A percentile compares a stretch with the other conserved stretches of the same genome.
Conservation (phyloP, 2,329 filamentous ascomycete genomes). For the Verticillium nonalfalfae region DNA sequence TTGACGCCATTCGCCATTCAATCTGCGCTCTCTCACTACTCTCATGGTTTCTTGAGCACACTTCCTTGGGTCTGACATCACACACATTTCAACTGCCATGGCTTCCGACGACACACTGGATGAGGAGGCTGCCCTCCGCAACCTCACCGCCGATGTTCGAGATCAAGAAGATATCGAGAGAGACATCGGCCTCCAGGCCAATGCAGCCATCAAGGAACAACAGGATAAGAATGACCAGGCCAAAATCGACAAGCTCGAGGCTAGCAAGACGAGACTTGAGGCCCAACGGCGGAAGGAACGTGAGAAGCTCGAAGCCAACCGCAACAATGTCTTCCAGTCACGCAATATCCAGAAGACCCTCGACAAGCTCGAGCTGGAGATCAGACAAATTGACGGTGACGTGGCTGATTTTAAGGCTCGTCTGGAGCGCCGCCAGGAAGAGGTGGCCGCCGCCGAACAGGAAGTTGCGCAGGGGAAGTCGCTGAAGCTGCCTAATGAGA, state of each 20-base stretch:
- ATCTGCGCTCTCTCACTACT: too few species aligned
- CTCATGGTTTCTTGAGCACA: too few species aligned
- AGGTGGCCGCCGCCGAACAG: constrained; percentile 33
- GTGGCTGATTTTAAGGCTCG: constrained; percentile 74
- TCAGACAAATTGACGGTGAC: constrained; percentile 62
- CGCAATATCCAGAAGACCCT: constrained; percentile 41
- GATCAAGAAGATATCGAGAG: constrained; percentile 88
- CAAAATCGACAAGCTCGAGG: constrained; percentile 52
- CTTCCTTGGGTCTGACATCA: background rate
- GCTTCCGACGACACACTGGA: constrained; percentile 27
- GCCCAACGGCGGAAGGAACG: constrained; percentile 54
- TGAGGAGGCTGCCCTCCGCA: constrained; percentile 54
- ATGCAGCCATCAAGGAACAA: constrained; percentile 50
- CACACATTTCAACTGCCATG: background rate
- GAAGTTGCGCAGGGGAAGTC: constrained; percentile 40
- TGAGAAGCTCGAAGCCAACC: constrained; percentile 36
- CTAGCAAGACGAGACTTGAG: constrained; percentile 52
- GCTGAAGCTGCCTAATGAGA: constrained; percentile 69
- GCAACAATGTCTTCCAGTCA: constrained; percentile 42
- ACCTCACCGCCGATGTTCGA: constrained; percentile 57
- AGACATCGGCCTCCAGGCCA: constrained; percentile 66
- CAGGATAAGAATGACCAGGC: constrained; percentile 59
- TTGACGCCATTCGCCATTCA: too few species aligned
- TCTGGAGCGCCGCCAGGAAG: constrained; percentile 66
- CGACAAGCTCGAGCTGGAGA: constrained; percentile 35